Conservation (phyloP, 1,284 basidiomycete species). For the Macrocystidia cucumis region DNA sequence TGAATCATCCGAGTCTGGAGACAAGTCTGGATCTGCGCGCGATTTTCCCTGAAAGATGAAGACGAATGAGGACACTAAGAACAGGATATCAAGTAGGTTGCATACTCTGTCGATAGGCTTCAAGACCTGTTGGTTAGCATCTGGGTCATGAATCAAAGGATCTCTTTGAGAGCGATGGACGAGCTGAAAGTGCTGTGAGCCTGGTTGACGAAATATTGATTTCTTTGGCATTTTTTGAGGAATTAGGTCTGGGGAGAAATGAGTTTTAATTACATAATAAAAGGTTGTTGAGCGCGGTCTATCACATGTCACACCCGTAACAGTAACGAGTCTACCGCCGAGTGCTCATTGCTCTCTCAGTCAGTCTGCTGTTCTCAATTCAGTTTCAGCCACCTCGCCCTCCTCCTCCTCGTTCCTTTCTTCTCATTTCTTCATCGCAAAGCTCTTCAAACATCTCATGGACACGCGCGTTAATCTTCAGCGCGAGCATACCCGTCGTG, state of each 20-base stretch:
- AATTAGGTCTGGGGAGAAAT: too few species aligned
- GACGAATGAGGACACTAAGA: conserved; percentile 10
- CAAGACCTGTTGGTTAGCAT: conserved; percentile 84
- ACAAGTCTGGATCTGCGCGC: conserved; percentile 63
- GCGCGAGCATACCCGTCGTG: conserved; percentile 69
- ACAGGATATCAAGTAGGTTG: conserved; percentile 16
- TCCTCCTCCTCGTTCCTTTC: too few species aligned
- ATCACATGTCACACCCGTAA: too few species aligned
- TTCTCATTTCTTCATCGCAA: too few species aligned
- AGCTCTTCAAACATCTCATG: too few species aligned
- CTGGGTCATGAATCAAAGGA: conserved; percentile 91
- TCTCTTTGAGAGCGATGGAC: conserved; percentile 96
- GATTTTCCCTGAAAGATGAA: conserved; percentile 57
- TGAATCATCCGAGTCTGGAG: conserved; percentile 53
- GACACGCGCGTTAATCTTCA: conserved; percentile 47
- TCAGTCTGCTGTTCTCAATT: too few species aligned
- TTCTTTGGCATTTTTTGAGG: conserved; percentile 52
- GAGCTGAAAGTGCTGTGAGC: conserved; percentile 91
- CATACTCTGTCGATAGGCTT: conserved; percentile 76
- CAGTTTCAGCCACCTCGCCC: too few species aligned
- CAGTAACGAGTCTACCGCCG: too few species aligned
- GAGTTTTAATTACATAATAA: conserved; percentile 25
- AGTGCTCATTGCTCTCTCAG: too few species aligned
- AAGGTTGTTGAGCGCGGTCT: too few species aligned
- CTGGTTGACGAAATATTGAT: conserved; percentile 86